Percentiles rank a stretch among this genome's conserved stretches.
Conservation (phyloP, 2,329 filamentous ascomycete genomes). For the Ophiostoma ips region DNA sequence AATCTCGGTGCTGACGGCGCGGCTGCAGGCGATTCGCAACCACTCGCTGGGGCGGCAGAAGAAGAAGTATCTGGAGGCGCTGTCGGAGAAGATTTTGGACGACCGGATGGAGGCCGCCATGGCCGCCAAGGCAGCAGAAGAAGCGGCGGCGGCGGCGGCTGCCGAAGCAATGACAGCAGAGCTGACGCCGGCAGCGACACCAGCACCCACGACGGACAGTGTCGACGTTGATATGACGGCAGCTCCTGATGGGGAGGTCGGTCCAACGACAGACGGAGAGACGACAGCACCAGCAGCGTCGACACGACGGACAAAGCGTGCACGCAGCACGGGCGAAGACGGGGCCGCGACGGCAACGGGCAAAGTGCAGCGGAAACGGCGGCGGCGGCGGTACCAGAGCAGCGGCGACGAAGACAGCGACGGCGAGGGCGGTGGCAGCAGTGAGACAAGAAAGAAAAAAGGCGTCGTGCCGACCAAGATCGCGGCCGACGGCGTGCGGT, state of each 20-base stretch:
- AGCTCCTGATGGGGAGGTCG: slow-evolving; percentile 13
- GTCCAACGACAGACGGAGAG: slow-evolving; percentile 15
- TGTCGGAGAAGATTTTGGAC: slow-evolving; percentile 12
- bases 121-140: neutral
- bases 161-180: neutral
- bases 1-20: slow-evolving; percentile 2
- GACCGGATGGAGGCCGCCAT: slow-evolving; percentile 1
- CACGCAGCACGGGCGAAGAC: neutral
- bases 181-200: neutral
- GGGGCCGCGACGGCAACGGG: neutral
- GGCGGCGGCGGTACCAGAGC: slow-evolving; percentile 5
- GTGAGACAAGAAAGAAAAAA: slow-evolving; percentile 8
- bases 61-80: slow-evolving; percentile 12
- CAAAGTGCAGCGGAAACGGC: slow-evolving; percentile 12
- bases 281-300: slow-evolving; percentile 3
- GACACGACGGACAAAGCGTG: neutral
- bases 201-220: neutral
- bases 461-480: slow-evolving; percentile 40
- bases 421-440: neutral
- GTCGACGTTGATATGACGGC: slow-evolving; percentile 27
- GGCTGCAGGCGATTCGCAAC: slow-evolving; percentile 10
- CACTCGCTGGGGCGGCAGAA: slow-evolving; percentile 12
- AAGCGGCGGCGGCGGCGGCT: neutral
- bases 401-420: slow-evolving; percentile 4
- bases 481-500: slow-evolving; percentile 51